Evolutionary conservation across 2,329 filamentous ascomycete species (phyloP).

Genomic region (Fusarium xyrophilum): DNA sequence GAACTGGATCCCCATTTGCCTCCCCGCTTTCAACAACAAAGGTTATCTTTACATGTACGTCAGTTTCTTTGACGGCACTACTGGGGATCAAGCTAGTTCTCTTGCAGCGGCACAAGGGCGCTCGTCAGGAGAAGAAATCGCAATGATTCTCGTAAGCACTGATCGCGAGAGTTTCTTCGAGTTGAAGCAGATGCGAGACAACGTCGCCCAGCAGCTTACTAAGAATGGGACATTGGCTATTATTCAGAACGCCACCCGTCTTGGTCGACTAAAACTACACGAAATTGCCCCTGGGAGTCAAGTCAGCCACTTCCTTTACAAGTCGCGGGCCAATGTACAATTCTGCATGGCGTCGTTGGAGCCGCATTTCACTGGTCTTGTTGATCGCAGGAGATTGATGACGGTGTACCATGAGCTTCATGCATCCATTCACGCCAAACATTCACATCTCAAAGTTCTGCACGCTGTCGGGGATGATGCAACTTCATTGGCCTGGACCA

Average conservation of each 20-base stretch:
- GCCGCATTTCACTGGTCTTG: slow-evolving; percentile 66
- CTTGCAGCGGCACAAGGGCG: slow-evolving; percentile 67
- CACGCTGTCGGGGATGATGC: slow-evolving; percentile 78
- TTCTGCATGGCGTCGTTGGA: slow-evolving; percentile 88
- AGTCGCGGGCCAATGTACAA: slow-evolving; percentile 92
- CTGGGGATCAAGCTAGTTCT: slow-evolving; percentile 51
- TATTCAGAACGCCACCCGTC: slow-evolving; percentile 73
- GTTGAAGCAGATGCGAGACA: slow-evolving; percentile 75
- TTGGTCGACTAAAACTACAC: slow-evolving; percentile 73
- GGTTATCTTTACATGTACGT: slow-evolving; percentile 99
- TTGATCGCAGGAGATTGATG: slow-evolving; percentile 76
- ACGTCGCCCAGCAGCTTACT: slow-evolving; percentile 71
- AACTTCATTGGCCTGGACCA: slow-evolving; percentile 88
- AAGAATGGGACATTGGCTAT: slow-evolving; percentile 77
- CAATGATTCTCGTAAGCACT: slow-evolving; percentile 88
- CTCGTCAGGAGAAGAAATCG: slow-evolving; percentile 79
- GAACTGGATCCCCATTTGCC: slow-evolving; percentile 95
- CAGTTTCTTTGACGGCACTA: slow-evolving; percentile 78
- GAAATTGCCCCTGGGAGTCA: slow-evolving; percentile 82
- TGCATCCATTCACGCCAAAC: slow-evolving; percentile 81
- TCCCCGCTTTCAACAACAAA: slow-evolving; percentile 95
- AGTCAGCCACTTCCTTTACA: slow-evolving; percentile 93
- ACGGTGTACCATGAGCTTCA: slow-evolving; percentile 87
- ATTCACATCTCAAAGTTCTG: slow-evolving; percentile 84
- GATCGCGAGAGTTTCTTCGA: slow-evolving; percentile 95